Base-by-base conservation (phyloP, 176 grass and related monocot species). In the Metroxylon sagu region DNA sequence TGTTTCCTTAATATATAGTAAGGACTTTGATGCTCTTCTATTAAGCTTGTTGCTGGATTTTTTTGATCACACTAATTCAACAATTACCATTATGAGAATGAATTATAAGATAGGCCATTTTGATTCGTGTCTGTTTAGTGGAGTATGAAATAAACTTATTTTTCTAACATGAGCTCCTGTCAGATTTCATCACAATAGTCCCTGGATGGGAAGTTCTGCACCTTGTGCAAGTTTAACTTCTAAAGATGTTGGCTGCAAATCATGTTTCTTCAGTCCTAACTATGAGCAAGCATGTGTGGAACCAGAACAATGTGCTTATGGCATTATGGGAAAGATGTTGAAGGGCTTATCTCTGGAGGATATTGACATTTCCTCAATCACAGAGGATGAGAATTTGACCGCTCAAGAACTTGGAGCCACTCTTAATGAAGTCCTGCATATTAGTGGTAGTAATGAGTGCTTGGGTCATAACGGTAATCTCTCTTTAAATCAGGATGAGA, bases 121-220 rank as follows among this genome's bases (percentile, higher is more conserved):
- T 56, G 10, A 25, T 19, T 56, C 7, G 3, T 56, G 53, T 56
- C 53, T 19, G 2, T 14, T 14, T 19, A 56, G 19, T 56, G 18
- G 18, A 18, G 12, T 56, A 56, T 25, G 19, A 56, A 56, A 56
- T 39, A 43, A 43, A 43, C 1, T 43, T 43, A 14, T 60, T 60
- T 29, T 35, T 30, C 58, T 35, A 16, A 39, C 16, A n/a, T 26
- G 18, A n/a, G 35, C 18, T 60, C 7, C 29, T 60, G 5, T 43
- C 58, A 60, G 58, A 31, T n/a, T 60, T 60, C 29, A 0, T 60
- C 6, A 39, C 6, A 60, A 27, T 69, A 62, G 74, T 14, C 71
- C 71, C 70, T 88, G 89, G 79, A 95, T 95, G 89, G 85, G 71
- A 49, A 35, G 58, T 16, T 60, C 28, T 14, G 63, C 60, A 76